Evolutionary conservation across 805 yeast genomes (phyloP).

Genomic region (Candida ipomoeae): DNA sequence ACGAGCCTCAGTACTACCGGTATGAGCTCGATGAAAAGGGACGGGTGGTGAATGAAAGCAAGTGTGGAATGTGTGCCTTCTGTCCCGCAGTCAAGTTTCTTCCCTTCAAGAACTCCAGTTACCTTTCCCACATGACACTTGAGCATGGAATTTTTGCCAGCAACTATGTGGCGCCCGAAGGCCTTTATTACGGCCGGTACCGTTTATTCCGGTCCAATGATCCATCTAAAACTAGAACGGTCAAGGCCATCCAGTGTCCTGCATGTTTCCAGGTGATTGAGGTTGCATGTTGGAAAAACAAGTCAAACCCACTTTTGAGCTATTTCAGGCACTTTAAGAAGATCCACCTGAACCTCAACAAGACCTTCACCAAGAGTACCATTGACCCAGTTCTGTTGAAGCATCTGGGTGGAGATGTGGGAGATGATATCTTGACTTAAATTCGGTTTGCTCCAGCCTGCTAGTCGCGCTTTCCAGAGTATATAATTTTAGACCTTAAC

Average conservation of each 20-base stretch:
- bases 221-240: slow-evolving; percentile 16
- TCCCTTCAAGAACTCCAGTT: slow-evolving; percentile 31
- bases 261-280: slow-evolving; percentile 25
- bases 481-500: slow-evolving; percentile 2
- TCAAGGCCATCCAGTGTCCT: slow-evolving; percentile 27
- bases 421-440: not conserved
- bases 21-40: slow-evolving; percentile 24
- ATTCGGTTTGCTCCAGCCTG: not conserved
- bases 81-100: slow-evolving; percentile 27
- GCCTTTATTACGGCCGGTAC: slow-evolving; percentile 27
- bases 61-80: slow-evolving; percentile 33
- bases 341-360: slow-evolving; percentile 18
- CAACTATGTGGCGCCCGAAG: slow-evolving; percentile 30
- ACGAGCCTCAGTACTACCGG: slow-evolving; percentile 30
- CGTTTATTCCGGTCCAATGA: slow-evolving; percentile 16
- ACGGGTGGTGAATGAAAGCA: slow-evolving; percentile 20
- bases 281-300: slow-evolving; percentile 28
- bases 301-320: slow-evolving; percentile 24
- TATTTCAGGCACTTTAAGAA: slow-evolving; percentile 30
- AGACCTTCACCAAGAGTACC: slow-evolving; percentile 13
- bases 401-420: slow-evolving; percentile 9
- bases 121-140: slow-evolving; percentile 30
- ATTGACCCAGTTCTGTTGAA: slow-evolving; percentile 14
- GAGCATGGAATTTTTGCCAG: slow-evolving; percentile 34
- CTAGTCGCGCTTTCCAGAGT: not conserved